A percentile compares a stretch with the other conserved stretches of the same genome.
phyloP scores from a whole-genome alignment of 495 filamentous ascomycete species.

The Aspergillus panamensis region DNA sequence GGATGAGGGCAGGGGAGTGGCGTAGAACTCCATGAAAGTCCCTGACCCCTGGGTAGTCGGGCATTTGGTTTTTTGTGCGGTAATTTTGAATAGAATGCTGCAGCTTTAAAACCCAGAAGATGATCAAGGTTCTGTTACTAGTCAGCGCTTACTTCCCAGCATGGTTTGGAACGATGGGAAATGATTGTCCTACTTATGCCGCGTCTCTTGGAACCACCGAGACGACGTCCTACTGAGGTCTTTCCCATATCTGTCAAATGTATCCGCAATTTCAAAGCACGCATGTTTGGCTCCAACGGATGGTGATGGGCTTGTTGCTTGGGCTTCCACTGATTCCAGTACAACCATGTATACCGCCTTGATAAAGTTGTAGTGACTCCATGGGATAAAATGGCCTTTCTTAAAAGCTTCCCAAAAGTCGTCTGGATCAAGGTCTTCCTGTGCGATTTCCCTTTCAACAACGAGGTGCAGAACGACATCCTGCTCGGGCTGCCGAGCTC shows the following conservation, averaged over 20 bases:
- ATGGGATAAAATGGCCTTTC: neutral
- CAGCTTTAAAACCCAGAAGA: constrained; percentile 3
- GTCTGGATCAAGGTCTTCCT: neutral
- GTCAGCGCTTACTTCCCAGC: neutral
- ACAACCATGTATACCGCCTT: neutral
- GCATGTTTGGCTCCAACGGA: neutral
- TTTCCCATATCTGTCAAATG: neutral
- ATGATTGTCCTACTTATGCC: neutral
- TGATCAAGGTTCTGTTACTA: neutral
- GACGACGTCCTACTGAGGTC: neutral
- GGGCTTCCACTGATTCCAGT: neutral
- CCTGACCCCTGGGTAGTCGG: neutral
- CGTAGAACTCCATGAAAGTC: constrained; percentile 2
- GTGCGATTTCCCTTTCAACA: neutral
- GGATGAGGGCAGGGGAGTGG: neutral
- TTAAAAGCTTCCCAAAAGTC: neutral
- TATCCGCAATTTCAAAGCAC: neutral
- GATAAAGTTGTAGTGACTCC: constrained; percentile 1
- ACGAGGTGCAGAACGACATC: neutral
- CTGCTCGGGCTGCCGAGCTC: neutral
- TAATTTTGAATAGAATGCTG: neutral
- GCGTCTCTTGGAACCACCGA: neutral
- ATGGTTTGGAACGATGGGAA: too few species aligned
- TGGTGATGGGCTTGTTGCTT: neutral
- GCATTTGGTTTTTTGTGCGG: neutral